phyloP scores from a whole-genome alignment of 371 early-diverging fungal species.

The Mortierella sp. region DNA sequence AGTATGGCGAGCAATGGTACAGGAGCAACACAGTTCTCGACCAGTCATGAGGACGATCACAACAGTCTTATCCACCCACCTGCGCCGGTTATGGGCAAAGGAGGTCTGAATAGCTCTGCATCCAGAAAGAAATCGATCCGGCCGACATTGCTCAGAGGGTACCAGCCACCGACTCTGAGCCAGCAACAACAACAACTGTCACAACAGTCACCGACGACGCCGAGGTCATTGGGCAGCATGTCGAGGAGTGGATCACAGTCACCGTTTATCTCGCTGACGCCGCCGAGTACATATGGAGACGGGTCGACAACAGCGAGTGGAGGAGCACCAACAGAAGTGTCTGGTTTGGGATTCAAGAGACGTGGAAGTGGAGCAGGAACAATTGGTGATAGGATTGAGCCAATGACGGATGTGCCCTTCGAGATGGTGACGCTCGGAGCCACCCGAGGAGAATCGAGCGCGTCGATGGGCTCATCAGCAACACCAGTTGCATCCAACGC shows the following conservation, averaged over 20 bases:
- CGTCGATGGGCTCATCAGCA: neutral
- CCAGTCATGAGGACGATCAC: slow-evolving; percentile 33
- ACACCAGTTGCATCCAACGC: neutral
- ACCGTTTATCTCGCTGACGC: slow-evolving; percentile 27
- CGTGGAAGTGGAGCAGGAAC: neutral
- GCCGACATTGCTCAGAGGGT: slow-evolving; percentile 23
- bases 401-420: slow-evolving; percentile 29
- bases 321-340: neutral
- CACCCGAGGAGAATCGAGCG: neutral
- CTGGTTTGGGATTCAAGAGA: slow-evolving; percentile 1
- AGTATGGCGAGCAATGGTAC: slow-evolving; percentile 48
- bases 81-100: neutral
- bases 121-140: slow-evolving; percentile 18
- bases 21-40: slow-evolving; percentile 37
- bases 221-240: slow-evolving; percentile 6
- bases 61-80: slow-evolving; percentile 15
- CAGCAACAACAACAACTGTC: neutral
- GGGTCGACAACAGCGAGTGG: neutral
- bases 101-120: neutral
- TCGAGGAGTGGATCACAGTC: slow-evolving; percentile 14
- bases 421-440: slow-evolving; percentile 5
- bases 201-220: neutral
- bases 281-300: neutral
- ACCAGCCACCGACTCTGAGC: slow-evolving; percentile 35
- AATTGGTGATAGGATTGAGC: slow-evolving; percentile 4